Base-by-base conservation (phyloP, 2,329 filamentous ascomycete species). In the Fusarium paranaense region DNA sequence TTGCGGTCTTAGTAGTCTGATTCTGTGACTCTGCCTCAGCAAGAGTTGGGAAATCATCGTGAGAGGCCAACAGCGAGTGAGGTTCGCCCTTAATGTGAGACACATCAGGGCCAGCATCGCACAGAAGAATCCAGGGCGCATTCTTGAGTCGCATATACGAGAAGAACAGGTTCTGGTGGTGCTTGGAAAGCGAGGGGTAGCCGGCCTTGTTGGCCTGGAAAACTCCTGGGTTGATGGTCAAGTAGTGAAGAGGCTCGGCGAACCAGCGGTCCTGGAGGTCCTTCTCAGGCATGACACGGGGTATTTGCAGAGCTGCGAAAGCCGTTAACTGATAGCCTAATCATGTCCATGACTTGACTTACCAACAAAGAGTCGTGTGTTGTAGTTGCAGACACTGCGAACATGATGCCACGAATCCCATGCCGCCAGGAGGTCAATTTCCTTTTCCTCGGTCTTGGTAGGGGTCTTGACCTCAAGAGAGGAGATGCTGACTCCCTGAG, bases 381-480 rank as follows among this genome's bases (percentile, higher is more conserved):
- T 93, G 83, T 99, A 98, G 84, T 92, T 93, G 88, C 95, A 98
- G 66, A 95, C 87, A 62, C 92, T 92, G 62, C 97, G 90, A 78
- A 99, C 93, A 25, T 92, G 88, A 81, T 99, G 93, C 97, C 97
- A 99, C 1, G 93, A 92, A 83, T 98, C 95, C 97, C 97, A 99
- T 3, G 92, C 89, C 62, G 92, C 92, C 82, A 94, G 97, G 1
- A 93, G 82, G 78, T 96, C 93, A 69, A 92, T 85, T 25, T 90
- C 87, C 35, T 86, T 84, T 8, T 78, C 77, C 37, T 82, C 67
- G 18, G 74, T 74, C 14, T 82, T 80, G 2, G 82, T 70, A 6
- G 75, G 75, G 18, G 70, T 70, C 42, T 86, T 81, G 71, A 32
- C 81, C 70, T 76, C 72, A 76, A 81, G 78, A 13, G 80, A 86